phyloP scores from a whole-genome alignment of 2,329 filamentous ascomycete genomes.

The Monosporascus sp. region DNA sequence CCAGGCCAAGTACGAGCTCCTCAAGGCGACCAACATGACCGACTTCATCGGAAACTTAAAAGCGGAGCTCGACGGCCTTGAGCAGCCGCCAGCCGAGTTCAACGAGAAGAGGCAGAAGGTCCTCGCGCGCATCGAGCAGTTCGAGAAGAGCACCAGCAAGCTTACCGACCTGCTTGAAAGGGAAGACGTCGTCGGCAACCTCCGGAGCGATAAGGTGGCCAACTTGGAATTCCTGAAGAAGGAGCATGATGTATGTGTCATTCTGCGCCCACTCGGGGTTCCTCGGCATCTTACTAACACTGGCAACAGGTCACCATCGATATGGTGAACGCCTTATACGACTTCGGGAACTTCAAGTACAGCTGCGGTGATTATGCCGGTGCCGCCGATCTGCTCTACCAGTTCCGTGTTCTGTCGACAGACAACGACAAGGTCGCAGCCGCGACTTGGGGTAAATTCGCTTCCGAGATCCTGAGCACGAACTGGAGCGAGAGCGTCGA shows the following conservation, averaged over 20 bases:
- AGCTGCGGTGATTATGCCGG: slow-evolving; percentile 90
- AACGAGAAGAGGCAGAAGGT: slow-evolving; percentile 86
- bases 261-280: not conserved
- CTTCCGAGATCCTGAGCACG: slow-evolving; percentile 87
- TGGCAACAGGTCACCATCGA: slow-evolving; percentile 68
- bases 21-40: slow-evolving; percentile 98
- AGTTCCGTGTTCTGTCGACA: slow-evolving; percentile 95
- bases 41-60: slow-evolving; percentile 93
- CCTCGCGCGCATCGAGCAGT: slow-evolving; percentile 73
- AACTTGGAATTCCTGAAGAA: slow-evolving; percentile 98
- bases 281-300: slow-evolving; percentile 6
- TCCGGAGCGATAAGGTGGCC: slow-evolving; percentile 94
- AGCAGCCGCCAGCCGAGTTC: slow-evolving; percentile 77
- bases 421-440: slow-evolving; percentile 96
- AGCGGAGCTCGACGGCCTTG: slow-evolving; percentile 78
- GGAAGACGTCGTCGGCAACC: slow-evolving; percentile 83
- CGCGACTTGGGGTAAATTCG: slow-evolving; percentile 96
- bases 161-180: slow-evolving; percentile 82
- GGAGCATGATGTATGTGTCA: slow-evolving; percentile 73
- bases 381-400: slow-evolving; percentile 89
- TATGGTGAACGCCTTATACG: slow-evolving; percentile 93
- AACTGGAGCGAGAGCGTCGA: slow-evolving; percentile 95
- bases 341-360: slow-evolving; percentile 96
- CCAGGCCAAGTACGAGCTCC: slow-evolving; percentile 84
- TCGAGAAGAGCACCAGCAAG: slow-evolving; percentile 82